Evolutionary conservation across 2,329 filamentous ascomycete species (phyloP), one percentile per base, ranked within the genome.

Genomic region (Laburnicola sp.): DNA sequence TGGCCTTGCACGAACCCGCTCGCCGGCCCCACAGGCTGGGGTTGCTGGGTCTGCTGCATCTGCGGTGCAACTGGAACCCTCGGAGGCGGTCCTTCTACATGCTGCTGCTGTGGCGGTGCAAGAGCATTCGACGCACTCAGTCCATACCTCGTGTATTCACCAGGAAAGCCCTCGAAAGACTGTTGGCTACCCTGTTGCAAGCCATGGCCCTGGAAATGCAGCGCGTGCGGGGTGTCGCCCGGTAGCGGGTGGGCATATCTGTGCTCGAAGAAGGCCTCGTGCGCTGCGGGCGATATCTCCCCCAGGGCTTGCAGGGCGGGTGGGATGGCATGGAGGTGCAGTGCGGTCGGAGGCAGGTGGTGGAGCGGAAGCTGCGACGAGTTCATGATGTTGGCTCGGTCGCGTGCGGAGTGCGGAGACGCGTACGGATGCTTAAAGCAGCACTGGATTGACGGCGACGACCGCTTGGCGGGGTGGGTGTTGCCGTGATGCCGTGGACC

Each of bases 271-370:
- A 62, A 54, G 37, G 46, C 56, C 28, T 62, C 56, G 57, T 49
- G 62, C 21, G 58, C 54, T 26, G 49, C 48, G 2, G 70, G 52
- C 48, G 75, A 68, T 50, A 69, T 65, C 41, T 72, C 63, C 50
- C 77, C 74, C 50, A 80, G 71, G 44, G 60, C 62, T 53, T 74
- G 71, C 25, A 79, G 68, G 45, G 45, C 61, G 10, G 60, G 74
- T 63, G 59, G 76, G 57, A 62, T 64, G 62, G 54, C 68, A 36
- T 62, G 59, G 23, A 61, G 53, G 39, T 60, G 60, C 38, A 61
- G 54, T 41, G 50, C 45, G n/a, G 34, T 31, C 37, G 48, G 45
- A 30, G 41, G 48, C 22, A 51, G 48, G 30, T 53, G 45, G 41
- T 57, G 54, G 21, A 54, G 50, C 26, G 54, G 50, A 10, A 56